Conservation (phyloP, 2,329 filamentous ascomycete genomes). For the Aspergillus texensis region DNA sequence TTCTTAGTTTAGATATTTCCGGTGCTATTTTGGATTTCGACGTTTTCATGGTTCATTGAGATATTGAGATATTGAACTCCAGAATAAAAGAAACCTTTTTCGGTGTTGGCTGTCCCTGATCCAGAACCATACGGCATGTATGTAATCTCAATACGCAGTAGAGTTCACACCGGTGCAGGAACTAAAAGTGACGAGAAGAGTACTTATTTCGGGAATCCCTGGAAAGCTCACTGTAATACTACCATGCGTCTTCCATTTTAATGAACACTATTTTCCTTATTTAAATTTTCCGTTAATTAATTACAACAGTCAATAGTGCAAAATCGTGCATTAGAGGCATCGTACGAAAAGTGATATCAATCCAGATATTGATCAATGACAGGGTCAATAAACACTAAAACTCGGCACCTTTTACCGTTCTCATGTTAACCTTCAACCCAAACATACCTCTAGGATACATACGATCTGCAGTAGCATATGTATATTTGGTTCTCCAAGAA, state of each 20-base stretch:
- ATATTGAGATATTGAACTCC: not conserved
- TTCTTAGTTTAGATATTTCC: not conserved
- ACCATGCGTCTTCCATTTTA: not conserved
- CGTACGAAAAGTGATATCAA: not conserved
- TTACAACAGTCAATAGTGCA: not conserved
- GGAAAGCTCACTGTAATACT: slow-evolving; percentile 7
- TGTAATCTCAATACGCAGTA: slow-evolving; percentile 13
- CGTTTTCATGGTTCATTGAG: not conserved
- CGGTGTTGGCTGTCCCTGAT: not conserved
- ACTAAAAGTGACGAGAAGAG: slow-evolving; percentile 13
- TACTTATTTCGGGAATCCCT: slow-evolving; percentile 12
- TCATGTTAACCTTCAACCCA: not conserved
- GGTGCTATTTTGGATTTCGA: not conserved
- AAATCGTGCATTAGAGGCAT: not conserved
- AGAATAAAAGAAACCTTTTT: not conserved
- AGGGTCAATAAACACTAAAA: not conserved
- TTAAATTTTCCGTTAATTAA: not conserved
- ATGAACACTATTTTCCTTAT: not conserved
- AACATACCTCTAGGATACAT: not conserved
- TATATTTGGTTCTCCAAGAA: not conserved
- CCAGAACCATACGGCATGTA: slow-evolving; percentile 2
- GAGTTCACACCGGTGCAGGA: slow-evolving; percentile 18
- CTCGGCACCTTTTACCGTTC: not conserved
- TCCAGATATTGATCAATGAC: not conserved
- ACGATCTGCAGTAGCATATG: not conserved